phyloP scores from a whole-genome alignment of 2,329 filamentous ascomycete species.

The Fusarium humuli region DNA sequence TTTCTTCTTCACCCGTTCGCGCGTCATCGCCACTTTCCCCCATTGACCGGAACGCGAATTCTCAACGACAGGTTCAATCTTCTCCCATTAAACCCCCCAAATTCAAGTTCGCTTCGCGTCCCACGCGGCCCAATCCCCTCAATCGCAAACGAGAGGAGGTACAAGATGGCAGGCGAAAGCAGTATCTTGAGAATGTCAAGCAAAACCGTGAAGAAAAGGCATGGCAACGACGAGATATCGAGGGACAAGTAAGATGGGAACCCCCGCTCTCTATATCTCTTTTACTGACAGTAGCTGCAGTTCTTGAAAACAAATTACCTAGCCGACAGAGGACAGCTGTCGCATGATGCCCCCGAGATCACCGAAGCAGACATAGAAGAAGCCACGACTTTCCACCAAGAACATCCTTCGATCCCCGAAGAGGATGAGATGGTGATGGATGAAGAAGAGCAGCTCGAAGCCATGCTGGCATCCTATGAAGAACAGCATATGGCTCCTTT shows the following conservation, averaged over 20 bases:
- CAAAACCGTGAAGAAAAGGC: slow-evolving; percentile 69
- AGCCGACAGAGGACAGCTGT: slow-evolving; percentile 49
- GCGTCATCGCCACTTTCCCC: slow-evolving; percentile 61
- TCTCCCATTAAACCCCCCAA: slow-evolving; percentile 57
- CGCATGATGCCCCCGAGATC: slow-evolving; percentile 53
- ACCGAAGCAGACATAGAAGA: slow-evolving; percentile 66
- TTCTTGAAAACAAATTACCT: slow-evolving; percentile 54
- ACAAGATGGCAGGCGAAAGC: slow-evolving; percentile 71
- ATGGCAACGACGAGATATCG: slow-evolving; percentile 71
- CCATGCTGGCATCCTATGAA: slow-evolving; percentile 63
- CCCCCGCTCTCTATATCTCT: not conserved
- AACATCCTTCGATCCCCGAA: slow-evolving; percentile 41
- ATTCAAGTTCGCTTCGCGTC: slow-evolving; percentile 66
- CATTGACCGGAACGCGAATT: slow-evolving; percentile 56
- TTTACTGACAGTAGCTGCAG: slow-evolving; percentile 38
- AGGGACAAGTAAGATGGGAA: slow-evolving; percentile 59
- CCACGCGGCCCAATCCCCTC: slow-evolving; percentile 71
- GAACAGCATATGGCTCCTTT: slow-evolving; percentile 40
- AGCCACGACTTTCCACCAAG: slow-evolving; percentile 54
- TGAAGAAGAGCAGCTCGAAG: slow-evolving; percentile 69
- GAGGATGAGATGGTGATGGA: slow-evolving; percentile 66
- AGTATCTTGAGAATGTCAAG: slow-evolving; percentile 76
- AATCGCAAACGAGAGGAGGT: slow-evolving; percentile 70
- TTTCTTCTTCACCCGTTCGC: slow-evolving; percentile 68
- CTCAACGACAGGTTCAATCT: slow-evolving; percentile 58